Evolutionary conservation across 2,329 filamentous ascomycete species (phyloP).

Genomic region (Aaosphaeria pasadenensis): DNA sequence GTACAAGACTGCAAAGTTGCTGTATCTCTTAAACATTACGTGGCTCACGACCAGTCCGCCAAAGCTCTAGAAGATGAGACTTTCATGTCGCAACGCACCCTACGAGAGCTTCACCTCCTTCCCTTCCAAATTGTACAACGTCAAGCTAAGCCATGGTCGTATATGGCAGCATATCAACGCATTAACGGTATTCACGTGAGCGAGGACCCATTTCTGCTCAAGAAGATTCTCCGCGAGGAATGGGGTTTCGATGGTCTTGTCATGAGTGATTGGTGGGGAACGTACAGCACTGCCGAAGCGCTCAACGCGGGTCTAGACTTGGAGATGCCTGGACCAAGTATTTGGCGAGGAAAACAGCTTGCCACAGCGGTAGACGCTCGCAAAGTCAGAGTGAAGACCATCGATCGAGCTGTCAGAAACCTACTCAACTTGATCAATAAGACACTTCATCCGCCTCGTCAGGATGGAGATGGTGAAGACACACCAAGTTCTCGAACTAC

Average conservation of each 20-base stretch:
- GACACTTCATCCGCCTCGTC: background rate
- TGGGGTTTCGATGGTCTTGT: background rate
- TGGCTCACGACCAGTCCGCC: constrained; percentile 64
- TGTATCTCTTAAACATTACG: constrained; percentile 62
- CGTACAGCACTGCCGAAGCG: background rate
- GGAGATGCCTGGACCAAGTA: background rate
- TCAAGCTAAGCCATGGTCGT: background rate
- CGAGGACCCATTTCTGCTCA: background rate
- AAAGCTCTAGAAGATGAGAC: background rate
- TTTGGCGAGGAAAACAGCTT: background rate
- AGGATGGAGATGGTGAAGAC: constrained; percentile 46
- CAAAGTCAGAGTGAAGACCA: background rate
- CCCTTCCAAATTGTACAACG: background rate
- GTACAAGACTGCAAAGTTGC: constrained; percentile 68
- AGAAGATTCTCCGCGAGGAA: background rate
- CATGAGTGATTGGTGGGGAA: background rate
- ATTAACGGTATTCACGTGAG: background rate
- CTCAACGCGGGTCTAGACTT: background rate
- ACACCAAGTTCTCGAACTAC: constrained; percentile 54
- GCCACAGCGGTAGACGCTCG: background rate
- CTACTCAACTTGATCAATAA: background rate
- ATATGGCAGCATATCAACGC: background rate
- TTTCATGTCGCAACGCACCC: background rate
- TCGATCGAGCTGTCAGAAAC: background rate
- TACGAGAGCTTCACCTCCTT: background rate